These are phyloP conservation scores for Penicillium odoratum DNA, from an alignment of 495 filamentous ascomycete genomes.

Conservation along the genomic window DNA sequence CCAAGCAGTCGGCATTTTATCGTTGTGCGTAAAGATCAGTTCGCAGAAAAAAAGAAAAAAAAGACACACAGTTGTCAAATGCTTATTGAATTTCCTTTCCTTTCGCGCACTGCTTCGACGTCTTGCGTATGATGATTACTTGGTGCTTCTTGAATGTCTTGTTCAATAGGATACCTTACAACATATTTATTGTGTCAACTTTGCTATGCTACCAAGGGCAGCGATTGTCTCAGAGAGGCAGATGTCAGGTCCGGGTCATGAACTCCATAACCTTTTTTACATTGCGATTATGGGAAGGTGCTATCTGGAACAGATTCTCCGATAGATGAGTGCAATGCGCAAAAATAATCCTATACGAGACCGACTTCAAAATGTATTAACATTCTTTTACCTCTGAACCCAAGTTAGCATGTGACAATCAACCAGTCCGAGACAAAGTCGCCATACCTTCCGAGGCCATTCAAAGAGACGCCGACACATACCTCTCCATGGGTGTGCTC, in stretches of 20 bases:
- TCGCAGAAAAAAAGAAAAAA: too few species aligned
- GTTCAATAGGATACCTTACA: too few species aligned
- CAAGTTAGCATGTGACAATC: constrained; percentile 14
- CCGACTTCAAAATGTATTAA: not conserved
- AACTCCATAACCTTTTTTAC: constrained; percentile 1
- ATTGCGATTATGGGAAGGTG: constrained; percentile 1
- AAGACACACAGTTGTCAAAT: too few species aligned
- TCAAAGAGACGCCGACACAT: constrained; percentile 35
- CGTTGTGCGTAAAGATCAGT: too few species aligned
- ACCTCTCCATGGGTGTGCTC: constrained; percentile 13
- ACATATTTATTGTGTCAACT: too few species aligned
- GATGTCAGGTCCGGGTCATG: not conserved
- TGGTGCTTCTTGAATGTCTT: too few species aligned
- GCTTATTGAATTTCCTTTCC: too few species aligned
- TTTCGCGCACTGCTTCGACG: too few species aligned
- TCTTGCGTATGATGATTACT: too few species aligned
- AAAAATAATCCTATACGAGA: not conserved
- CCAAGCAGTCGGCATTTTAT: too few species aligned
- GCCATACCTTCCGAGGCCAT: constrained; percentile 32
- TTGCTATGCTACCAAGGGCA: too few species aligned
- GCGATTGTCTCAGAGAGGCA: too few species aligned
- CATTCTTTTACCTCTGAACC: constrained; percentile 15
- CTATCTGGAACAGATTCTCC: constrained; percentile 7
- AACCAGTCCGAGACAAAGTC: not conserved
- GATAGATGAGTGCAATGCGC: not conserved